Evolutionary conservation across 345 rosid species (phyloP), one percentile per base, ranked within the genome.

Genomic region (Salix koriyanagi): DNA sequence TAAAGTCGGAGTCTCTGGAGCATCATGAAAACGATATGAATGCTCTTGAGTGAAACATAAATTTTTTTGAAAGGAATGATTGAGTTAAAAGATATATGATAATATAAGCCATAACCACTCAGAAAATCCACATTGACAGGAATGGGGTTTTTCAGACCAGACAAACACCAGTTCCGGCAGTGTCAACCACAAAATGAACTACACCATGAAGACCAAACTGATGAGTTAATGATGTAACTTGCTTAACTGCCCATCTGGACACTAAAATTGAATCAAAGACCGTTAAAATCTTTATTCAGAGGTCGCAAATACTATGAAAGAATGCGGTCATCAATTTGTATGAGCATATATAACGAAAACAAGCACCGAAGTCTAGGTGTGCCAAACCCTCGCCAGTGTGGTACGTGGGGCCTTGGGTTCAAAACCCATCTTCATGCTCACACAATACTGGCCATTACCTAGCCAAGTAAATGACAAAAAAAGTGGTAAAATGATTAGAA

Each of bases 341-440:
- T 39, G 50, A 66, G 6, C 23, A 58, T 58, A 5, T 4, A 62
- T 13, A 18, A 34, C n/a, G 26, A 70, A 76, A 54, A 54, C 2
- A 4, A 37, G 7, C 58, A 61, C 56, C 37, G 10, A 44, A 44
- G 32, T 32, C n/a, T 56, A 69, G 54, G 67, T 10, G 67, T 6
- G 46, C 61, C 73, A 58, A 58, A 60, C 39, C 69, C 74, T 76
- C 60, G 8, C 65, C 58, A n/a, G 36, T 44, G 67, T 26, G 1
- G 26, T 26, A 14, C 25, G 4, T 46, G 62, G n/a, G 56, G 18
- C 50, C 23, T 50, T 28, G n/a, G 72, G 6, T 30, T 56, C 32
- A 54, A 39, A 69, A 36, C 72, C 62, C 48, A 67, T 66, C 73
- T 69, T 76, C 72, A 39, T 76, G 73, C 79, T 58, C 73, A 28